phyloP scores from a whole-genome alignment of 768 basidiomycete species.

The Russula vinacea region DNA sequence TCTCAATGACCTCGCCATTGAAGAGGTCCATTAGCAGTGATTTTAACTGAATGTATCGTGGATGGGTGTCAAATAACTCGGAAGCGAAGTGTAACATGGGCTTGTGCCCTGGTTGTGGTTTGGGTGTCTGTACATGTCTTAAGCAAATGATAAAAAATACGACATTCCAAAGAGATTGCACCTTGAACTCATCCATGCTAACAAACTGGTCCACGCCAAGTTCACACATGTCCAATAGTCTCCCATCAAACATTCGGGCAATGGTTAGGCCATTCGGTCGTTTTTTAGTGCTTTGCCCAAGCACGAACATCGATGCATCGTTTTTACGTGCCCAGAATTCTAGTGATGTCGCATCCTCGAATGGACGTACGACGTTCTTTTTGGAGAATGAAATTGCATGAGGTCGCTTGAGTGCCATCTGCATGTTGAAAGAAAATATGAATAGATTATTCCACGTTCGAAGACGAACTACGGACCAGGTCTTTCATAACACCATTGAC shows the following conservation, averaged over 20 bases:
- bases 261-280: conserved; percentile 84
- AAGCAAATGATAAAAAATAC: not conserved
- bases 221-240: conserved; percentile 93
- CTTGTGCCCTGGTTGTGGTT: conserved; percentile 84
- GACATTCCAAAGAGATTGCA: conserved; percentile 38
- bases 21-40: conserved; percentile 88
- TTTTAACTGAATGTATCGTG: conserved; percentile 87
- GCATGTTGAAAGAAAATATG: conserved; percentile 3
- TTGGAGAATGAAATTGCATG: conserved; percentile 89
- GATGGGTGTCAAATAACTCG: conserved; percentile 91
- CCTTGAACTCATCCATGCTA: conserved; percentile 82
- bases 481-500: conserved; percentile 84
- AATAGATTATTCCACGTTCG: not conserved
- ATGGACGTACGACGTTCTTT: conserved; percentile 88
- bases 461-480: conserved; percentile 54
- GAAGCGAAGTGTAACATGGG: conserved; percentile 96
- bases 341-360: conserved; percentile 77
- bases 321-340: conserved; percentile 95
- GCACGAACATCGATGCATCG: conserved; percentile 85
- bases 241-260: conserved; percentile 80
- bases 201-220: conserved; percentile 80
- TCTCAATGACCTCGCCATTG: conserved; percentile 81
- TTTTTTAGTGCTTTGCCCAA: conserved; percentile 94
- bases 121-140: conserved; percentile 57
- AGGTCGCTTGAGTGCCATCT: conserved; percentile 95